These are phyloP conservation scores for Saraca asoca DNA, from an alignment of 331 rosid genomes.

Conservation along the genomic window DNA sequence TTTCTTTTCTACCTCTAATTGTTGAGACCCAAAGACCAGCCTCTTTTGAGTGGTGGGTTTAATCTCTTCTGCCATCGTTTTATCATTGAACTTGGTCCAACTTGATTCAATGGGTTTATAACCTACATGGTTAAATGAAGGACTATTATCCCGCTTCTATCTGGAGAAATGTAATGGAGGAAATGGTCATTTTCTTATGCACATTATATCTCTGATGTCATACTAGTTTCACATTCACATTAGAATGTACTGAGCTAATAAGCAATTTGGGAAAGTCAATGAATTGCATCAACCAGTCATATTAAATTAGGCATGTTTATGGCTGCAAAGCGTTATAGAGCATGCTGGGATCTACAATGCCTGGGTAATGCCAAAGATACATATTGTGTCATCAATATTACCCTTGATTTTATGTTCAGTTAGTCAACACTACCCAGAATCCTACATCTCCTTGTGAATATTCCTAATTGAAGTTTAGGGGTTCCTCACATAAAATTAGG, in stretches of 20 bases:
- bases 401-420: not conserved
- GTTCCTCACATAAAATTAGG: not conserved
- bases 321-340: constrained; percentile 6
- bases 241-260: not conserved
- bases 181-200: constrained; percentile 8
- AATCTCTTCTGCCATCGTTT: constrained; percentile 1
- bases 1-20: not conserved
- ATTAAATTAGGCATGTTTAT: constrained; percentile 9
- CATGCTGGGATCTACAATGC: constrained; percentile 11
- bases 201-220: not conserved
- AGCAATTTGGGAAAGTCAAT: not conserved
- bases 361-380: not conserved
- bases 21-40: not conserved
- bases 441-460: not conserved
- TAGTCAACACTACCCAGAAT: not conserved
- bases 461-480: constrained; percentile 1
- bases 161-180: not conserved
- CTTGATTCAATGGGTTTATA: not conserved
- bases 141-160: not conserved
- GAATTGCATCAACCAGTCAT: constrained; percentile 1
- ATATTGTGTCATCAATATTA: not conserved
- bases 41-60: not conserved
- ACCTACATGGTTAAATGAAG: not conserved
- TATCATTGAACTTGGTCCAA: not conserved
- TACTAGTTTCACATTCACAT: not conserved